Conservation (phyloP, 192 early-diverging fungal genomes). For the Linnemannia elongata region DNA sequence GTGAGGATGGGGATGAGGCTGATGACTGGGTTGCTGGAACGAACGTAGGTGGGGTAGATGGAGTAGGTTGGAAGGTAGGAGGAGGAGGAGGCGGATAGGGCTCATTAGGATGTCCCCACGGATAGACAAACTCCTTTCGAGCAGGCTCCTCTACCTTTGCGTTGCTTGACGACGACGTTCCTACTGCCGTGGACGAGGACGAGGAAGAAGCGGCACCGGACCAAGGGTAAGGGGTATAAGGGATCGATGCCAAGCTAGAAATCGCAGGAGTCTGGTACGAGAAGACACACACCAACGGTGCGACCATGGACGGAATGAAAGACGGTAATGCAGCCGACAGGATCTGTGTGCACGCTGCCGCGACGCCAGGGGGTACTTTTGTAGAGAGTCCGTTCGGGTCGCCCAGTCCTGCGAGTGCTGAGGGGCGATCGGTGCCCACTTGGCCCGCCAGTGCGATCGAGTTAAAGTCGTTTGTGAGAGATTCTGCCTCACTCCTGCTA, state of each 20-base stretch:
- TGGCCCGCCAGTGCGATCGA: background rate
- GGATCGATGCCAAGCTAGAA: background rate
- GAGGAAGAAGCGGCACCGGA: background rate
- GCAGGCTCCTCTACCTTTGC: background rate
- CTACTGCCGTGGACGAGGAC: background rate
- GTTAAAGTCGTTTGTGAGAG: conserved; percentile 7
- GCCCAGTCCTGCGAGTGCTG: conserved; percentile 11
- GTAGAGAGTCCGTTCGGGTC: conserved; percentile 23
- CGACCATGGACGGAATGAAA: conserved; percentile 43
- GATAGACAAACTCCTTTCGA: conserved; percentile 26
- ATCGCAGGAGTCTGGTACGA: conserved; percentile 23
- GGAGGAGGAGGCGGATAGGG: background rate
- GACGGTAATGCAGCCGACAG: conserved; percentile 32
- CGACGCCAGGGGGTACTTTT: background rate
- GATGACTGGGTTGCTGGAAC: background rate
- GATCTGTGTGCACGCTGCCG: conserved; percentile 28
- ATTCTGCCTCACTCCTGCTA: background rate
- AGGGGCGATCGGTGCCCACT: background rate
- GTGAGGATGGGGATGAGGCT: background rate
- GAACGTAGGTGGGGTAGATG: background rate
- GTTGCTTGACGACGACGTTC: background rate
- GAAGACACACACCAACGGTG: conserved; percentile 43
- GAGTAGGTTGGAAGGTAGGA: background rate
- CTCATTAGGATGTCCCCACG: conserved; percentile 34
- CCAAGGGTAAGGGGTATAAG: background rate